Conservation (phyloP, 164 flowering plant species). For the Dillenia suffruticosa region DNA sequence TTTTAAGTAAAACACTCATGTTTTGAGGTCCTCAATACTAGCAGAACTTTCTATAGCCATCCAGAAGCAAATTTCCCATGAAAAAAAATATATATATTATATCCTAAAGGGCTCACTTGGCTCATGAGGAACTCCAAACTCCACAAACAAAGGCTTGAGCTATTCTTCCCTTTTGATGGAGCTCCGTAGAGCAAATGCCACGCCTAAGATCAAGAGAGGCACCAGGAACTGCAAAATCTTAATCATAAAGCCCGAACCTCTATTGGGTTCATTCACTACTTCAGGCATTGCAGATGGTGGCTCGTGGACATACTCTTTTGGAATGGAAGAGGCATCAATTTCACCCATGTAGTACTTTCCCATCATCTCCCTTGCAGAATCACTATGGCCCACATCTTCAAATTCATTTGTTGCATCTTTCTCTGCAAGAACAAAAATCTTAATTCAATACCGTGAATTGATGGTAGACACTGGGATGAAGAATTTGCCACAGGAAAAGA, state of each 20-base stretch:
- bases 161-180: conserved; percentile 62
- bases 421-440: conserved; percentile 34
- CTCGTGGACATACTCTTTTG: conserved; percentile 33
- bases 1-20: too few relatives aligned
- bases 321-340: conserved; percentile 65
- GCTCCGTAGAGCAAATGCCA: conserved; percentile 69
- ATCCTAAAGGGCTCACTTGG: too few relatives aligned
- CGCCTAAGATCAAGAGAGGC: conserved; percentile 74
- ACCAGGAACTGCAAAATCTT: conserved; percentile 81
- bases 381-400: conserved; percentile 94
- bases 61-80: too few relatives aligned
- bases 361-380: conserved; percentile 76
- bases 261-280: conserved; percentile 36
- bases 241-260: conserved; percentile 53
- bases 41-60: too few relatives aligned
- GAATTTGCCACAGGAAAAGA: too few relatives aligned
- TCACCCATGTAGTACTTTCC: conserved; percentile 69
- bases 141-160: background rate
- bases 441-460: background rate
- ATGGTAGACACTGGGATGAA: background rate
- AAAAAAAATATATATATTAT: too few relatives aligned
- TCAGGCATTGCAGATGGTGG: conserved; percentile 32
- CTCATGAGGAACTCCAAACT: too few relatives aligned
- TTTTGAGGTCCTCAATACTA: too few relatives aligned
- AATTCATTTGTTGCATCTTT: conserved; percentile 93